Conservation (phyloP, 345 rosid genomes). For the Arabis hirsuta region DNA sequence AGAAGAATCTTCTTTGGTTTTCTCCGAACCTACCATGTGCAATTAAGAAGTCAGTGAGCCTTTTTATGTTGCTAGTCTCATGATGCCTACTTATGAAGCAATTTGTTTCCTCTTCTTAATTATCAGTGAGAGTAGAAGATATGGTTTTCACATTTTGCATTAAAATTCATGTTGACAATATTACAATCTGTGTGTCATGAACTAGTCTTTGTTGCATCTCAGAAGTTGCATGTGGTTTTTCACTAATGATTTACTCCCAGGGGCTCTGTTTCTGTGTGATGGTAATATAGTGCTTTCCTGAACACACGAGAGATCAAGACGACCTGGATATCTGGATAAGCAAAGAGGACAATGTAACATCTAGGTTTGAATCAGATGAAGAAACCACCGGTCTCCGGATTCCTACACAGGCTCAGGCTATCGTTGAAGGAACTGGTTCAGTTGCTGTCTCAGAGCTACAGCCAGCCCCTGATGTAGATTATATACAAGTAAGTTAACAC, state of each 20-base stretch:
- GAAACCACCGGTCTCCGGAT: conserved; percentile 54
- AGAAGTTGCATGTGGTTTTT: conserved; percentile 63
- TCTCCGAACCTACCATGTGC: background rate
- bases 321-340: conserved; percentile 46
- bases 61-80: background rate
- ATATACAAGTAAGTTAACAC: conserved; percentile 67
- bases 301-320: conserved; percentile 55
- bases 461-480: conserved; percentile 85
- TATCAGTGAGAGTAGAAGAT: background rate
- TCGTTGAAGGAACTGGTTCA: conserved; percentile 81
- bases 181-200: conserved; percentile 16
- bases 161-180: background rate
- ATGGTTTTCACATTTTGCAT: background rate
- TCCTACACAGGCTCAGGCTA: conserved; percentile 76
- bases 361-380: conserved; percentile 67
- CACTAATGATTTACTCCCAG: conserved; percentile 91
- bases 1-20: background rate
- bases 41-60: background rate
- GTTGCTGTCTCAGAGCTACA: conserved; percentile 67
- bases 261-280: conserved; percentile 80
- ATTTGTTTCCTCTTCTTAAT: background rate
- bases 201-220: conserved; percentile 41
- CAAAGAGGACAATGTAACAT: conserved; percentile 52
- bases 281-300: conserved; percentile 77
- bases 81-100: background rate